Evolutionary conservation across 106 monocot genomes (phyloP).

Genomic region (Dactylorhiza incarnata): DNA sequence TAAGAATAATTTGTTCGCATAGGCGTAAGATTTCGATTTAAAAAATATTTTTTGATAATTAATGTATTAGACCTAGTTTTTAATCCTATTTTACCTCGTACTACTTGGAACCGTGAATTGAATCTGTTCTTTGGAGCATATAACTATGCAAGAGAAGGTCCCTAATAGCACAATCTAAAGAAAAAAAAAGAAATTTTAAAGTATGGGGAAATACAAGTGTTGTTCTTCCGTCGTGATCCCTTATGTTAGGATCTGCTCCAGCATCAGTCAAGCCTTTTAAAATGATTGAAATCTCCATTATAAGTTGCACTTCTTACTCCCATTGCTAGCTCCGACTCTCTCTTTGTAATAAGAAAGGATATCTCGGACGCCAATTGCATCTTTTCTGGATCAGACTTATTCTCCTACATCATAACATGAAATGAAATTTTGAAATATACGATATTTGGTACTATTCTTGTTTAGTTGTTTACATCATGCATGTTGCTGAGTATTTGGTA

Average conservation of each 20-base stretch:
- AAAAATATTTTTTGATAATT: too few species aligned
- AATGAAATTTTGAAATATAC: background rate
- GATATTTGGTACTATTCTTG: background rate
- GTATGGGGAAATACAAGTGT: constrained; percentile 34
- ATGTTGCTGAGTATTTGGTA: constrained; percentile 25
- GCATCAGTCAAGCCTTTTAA: constrained; percentile 60
- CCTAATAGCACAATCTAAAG: too few species aligned
- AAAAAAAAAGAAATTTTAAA: too few species aligned
- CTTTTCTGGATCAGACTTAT: constrained; percentile 31
- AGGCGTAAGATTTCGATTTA: too few species aligned
- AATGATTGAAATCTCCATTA: constrained; percentile 44
- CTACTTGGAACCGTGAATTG: too few species aligned
- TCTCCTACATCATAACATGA: constrained; percentile 16
- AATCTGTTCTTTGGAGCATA: too few species aligned
- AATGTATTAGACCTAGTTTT: too few species aligned
- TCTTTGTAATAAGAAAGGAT: constrained; percentile 52
- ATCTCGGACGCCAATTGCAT: constrained; percentile 59
- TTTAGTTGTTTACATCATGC: background rate
- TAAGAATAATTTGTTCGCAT: too few species aligned
- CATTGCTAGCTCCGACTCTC: constrained; percentile 56
- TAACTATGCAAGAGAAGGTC: too few species aligned
- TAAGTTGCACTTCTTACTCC: constrained; percentile 59
- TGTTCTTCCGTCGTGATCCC: constrained; percentile 62
- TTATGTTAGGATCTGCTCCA: constrained; percentile 62
- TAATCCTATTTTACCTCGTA: too few species aligned